Conservation (phyloP, 805 yeast species). For the Suhomyces emberorum region DNA sequence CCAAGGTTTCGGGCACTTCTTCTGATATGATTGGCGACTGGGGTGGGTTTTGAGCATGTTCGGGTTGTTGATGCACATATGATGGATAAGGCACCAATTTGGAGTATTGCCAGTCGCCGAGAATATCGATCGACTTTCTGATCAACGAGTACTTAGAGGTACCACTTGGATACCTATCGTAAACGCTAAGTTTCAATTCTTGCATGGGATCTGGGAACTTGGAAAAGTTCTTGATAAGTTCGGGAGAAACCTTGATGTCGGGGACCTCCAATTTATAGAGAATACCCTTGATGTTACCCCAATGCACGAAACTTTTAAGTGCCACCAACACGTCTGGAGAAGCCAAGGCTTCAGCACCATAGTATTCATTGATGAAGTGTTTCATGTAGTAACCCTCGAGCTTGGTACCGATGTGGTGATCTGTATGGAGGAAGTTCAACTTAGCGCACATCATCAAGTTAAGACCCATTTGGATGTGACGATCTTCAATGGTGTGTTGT, state of each 20-base stretch:
- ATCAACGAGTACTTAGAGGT: conserved; percentile 45
- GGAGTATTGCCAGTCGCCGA: conserved; percentile 39
- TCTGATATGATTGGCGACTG: neutral
- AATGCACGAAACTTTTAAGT: conserved; percentile 50
- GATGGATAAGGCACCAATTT: conserved; percentile 36
- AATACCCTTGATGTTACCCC: conserved; percentile 52
- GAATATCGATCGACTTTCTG: conserved; percentile 34
- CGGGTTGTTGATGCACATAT: conserved; percentile 1
- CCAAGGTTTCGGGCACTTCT: neutral
- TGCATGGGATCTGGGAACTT: conserved; percentile 41
- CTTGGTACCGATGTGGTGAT: conserved; percentile 51
- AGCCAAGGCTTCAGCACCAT: conserved; percentile 37
- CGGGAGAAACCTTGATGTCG: conserved; percentile 30
- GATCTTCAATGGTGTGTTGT: conserved; percentile 21
- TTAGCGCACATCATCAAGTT: conserved; percentile 44
- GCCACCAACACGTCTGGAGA: conserved; percentile 45
- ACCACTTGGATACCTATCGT: conserved; percentile 51
- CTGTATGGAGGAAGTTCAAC: conserved; percentile 53
- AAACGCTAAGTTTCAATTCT: conserved; percentile 38
- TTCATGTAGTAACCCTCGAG: conserved; percentile 45
- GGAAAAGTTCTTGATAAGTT: conserved; percentile 27
- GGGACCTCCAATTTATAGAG: conserved; percentile 41
- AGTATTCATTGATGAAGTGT: conserved; percentile 34
- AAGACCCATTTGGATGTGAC: conserved; percentile 42
- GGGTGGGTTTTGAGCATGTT: too few relatives aligned